A percentile compares a stretch with the other conserved stretches of the same genome.
Evolutionary conservation across 2,329 filamentous ascomycete genomes (phyloP).

Genomic region (Alternaria tenuissima): DNA sequence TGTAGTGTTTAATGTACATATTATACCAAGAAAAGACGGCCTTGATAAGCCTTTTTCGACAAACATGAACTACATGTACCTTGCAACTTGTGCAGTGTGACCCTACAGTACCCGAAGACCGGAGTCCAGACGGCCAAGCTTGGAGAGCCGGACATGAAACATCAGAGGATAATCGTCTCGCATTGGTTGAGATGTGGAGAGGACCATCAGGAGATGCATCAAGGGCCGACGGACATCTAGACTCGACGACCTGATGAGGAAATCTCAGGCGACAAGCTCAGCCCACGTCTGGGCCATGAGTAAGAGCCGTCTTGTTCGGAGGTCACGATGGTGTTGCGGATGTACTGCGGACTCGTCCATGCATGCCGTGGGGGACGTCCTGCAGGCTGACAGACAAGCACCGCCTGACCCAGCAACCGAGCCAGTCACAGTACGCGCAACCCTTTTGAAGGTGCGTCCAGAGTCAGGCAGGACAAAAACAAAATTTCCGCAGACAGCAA

Average conservation of each 20-base stretch:
- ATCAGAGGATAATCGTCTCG: not conserved
- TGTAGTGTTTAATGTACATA: constrained; percentile 17
- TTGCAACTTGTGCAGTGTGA: not conserved
- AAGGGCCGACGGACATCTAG: not conserved
- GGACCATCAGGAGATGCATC: not conserved
- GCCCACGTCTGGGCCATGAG: not conserved
- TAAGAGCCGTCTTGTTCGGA: not conserved
- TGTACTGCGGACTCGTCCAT: not conserved
- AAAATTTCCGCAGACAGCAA: constrained; percentile 10
- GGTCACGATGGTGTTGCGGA: constrained; percentile 15
- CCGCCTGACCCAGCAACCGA: constrained; percentile 24
- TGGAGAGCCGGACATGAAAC: constrained; percentile 14
- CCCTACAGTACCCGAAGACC: not conserved
- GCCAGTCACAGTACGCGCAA: constrained; percentile 26
- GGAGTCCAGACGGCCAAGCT: constrained; percentile 2
- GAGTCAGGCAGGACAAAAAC: constrained; percentile 17
- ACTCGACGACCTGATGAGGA: not conserved
- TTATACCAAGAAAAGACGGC: not conserved
- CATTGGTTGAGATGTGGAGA: not conserved
- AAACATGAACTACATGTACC: not conserved
- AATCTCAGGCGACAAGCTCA: constrained; percentile 7
- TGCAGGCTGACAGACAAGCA: constrained; percentile 16
- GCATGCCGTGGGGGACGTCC: constrained; percentile 3
- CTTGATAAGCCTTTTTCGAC: not conserved
- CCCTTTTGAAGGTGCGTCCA: constrained; percentile 10